A percentile compares a stretch with the other conserved stretches of the same genome.
phyloP scores from a whole-genome alignment of 2,329 filamentous ascomycete genomes.

The Neoarthrinium moseri region DNA sequence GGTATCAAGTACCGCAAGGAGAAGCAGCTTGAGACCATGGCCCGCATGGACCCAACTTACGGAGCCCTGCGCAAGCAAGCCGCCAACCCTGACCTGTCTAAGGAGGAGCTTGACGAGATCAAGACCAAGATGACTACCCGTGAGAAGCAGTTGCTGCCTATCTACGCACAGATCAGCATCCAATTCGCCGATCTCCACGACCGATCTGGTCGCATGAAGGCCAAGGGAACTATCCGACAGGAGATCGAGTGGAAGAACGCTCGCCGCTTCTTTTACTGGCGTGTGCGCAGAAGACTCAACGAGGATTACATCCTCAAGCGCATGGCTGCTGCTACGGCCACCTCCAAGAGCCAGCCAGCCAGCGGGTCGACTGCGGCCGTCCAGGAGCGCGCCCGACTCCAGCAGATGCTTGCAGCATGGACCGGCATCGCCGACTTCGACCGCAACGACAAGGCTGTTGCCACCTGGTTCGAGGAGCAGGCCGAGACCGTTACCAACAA shows the following conservation, averaged over 20 bases:
- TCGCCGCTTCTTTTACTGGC: slow-evolving; percentile 99
- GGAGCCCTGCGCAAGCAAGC: slow-evolving; percentile 79
- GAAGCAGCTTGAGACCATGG: slow-evolving; percentile 97
- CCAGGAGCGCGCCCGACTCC: slow-evolving; percentile 48
- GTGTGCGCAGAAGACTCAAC: slow-evolving; percentile 90
- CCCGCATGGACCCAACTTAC: slow-evolving; percentile 83
- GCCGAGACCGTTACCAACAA: slow-evolving; percentile 78
- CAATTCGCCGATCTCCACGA: slow-evolving; percentile 98
- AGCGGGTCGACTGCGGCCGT: slow-evolving; percentile 32
- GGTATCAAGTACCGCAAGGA: slow-evolving; percentile 99
- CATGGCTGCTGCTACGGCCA: slow-evolving; percentile 54
- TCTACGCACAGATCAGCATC: slow-evolving; percentile 92
- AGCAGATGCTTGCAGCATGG: slow-evolving; percentile 81
- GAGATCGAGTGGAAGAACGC: slow-evolving; percentile 83
- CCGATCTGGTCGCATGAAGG: slow-evolving; percentile 94
- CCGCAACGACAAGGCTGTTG: slow-evolving; percentile 77
- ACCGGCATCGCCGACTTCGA: slow-evolving; percentile 75
- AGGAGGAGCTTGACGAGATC: slow-evolving; percentile 74
- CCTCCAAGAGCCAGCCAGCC: slow-evolving; percentile 30
- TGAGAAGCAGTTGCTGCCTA: slow-evolving; percentile 84
- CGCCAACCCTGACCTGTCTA: slow-evolving; percentile 62
- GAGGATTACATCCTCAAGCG: slow-evolving; percentile 97
- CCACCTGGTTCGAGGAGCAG: slow-evolving; percentile 96
- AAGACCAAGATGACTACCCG: slow-evolving; percentile 82
- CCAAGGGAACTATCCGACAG: slow-evolving; percentile 90